phyloP scores from a whole-genome alignment of 2,329 filamentous ascomycete genomes.

The Rhynchosporium secalis region DNA sequence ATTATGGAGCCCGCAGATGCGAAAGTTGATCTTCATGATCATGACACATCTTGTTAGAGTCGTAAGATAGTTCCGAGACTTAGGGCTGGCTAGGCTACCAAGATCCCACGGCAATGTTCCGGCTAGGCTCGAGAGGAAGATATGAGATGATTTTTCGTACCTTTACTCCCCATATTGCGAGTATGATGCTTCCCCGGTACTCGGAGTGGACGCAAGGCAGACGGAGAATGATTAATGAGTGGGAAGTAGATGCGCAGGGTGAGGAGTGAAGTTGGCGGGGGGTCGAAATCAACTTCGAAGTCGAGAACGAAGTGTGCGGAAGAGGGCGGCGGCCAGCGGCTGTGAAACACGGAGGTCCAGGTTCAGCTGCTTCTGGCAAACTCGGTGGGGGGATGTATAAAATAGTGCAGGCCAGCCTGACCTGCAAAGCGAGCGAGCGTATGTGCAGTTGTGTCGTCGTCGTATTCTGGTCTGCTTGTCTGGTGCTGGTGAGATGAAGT shows the following conservation, averaged over 20 bases:
- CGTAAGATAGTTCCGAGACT: background rate
- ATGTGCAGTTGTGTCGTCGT: slow-evolving; percentile 8
- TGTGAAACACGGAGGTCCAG: slow-evolving; percentile 3
- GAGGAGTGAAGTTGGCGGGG: background rate
- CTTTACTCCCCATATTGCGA: slow-evolving; percentile 28
- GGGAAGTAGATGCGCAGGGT: background rate
- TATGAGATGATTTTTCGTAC: slow-evolving; percentile 18
- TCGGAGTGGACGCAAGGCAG: too few species aligned
- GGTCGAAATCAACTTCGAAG: slow-evolving; percentile 3
- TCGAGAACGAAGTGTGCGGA: background rate
- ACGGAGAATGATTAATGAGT: too few species aligned
- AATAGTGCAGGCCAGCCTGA: background rate
- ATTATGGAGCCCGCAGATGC: background rate
- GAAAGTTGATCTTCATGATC: background rate
- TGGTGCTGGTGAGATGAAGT: slow-evolving; percentile 5
- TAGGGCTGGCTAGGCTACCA: background rate
- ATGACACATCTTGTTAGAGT: background rate
- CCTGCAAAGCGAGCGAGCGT: slow-evolving; percentile 15
- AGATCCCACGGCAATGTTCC: background rate
- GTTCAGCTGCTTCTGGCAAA: background rate
- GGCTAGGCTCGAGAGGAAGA: slow-evolving; percentile 7
- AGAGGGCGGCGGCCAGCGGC: slow-evolving; percentile 4
- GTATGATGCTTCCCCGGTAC: background rate
- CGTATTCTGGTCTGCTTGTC: background rate
- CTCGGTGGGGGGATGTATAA: background rate